Conservation (phyloP, 1,284 basidiomycete species). For the Naganishia liquefaciens region DNA sequence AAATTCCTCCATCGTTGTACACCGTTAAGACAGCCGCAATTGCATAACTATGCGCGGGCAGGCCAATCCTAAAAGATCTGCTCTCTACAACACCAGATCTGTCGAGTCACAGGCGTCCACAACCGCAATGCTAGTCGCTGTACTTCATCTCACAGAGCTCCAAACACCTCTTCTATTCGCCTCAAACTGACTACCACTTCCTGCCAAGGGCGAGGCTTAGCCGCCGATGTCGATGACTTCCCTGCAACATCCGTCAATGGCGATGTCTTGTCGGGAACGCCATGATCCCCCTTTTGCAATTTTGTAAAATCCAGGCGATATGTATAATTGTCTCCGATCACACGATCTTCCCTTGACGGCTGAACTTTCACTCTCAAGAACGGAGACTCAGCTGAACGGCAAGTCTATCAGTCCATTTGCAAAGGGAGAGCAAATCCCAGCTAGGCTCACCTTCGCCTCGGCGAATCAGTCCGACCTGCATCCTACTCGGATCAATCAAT, state of each 20-base stretch:
- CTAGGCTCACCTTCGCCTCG: constrained; percentile 21
- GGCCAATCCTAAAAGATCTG: too few relatives aligned
- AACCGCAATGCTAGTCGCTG: too few relatives aligned
- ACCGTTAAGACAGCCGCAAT: background rate
- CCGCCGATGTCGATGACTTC: constrained; percentile 40
- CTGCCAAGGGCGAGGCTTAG: constrained; percentile 61
- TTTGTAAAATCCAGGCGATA: constrained; percentile 30
- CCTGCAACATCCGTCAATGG: constrained; percentile 56
- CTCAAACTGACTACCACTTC: constrained; percentile 67
- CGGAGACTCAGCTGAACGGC: constrained; percentile 11
- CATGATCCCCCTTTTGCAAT: constrained; percentile 14
- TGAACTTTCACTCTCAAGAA: constrained; percentile 24
- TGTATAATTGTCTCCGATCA: constrained; percentile 21
- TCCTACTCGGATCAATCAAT: constrained; percentile 12
- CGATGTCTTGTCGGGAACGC: constrained; percentile 6
- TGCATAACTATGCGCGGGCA: too few relatives aligned
- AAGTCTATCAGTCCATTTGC: background rate
- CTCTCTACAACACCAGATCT: too few relatives aligned
- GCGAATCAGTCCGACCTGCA: constrained; percentile 22
- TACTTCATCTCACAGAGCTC: constrained; percentile 1
- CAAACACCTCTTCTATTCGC: constrained; percentile 29
- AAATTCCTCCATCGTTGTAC: too few relatives aligned
- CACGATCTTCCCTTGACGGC: constrained; percentile 8
- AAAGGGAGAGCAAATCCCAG: too few relatives aligned
- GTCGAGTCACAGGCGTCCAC: too few relatives aligned